Conservation (phyloP, 352 stramenopile genomes). For the Peronospora destructor region DNA sequence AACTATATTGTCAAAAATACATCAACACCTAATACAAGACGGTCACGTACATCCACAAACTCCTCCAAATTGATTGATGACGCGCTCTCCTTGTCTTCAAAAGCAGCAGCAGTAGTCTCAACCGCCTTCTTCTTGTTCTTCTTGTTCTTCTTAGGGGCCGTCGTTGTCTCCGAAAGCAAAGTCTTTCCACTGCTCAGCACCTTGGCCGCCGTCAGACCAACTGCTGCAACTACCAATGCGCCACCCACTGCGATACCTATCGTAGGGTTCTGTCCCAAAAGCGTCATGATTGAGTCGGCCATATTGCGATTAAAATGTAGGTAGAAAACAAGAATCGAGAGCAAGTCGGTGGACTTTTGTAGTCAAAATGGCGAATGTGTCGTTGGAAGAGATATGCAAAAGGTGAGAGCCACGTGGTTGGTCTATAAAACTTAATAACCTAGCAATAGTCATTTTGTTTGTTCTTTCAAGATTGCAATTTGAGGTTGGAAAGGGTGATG, state of each 20-base stretch:
- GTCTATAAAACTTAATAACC: too few relatives aligned
- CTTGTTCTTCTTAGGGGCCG: slow-evolving; percentile 46
- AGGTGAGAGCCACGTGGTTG: slow-evolving; percentile 7
- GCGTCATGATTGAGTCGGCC: slow-evolving; percentile 53
- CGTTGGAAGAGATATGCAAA: slow-evolving; percentile 1
- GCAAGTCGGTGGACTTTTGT: background rate
- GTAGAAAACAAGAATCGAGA: too few relatives aligned
- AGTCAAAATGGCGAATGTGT: slow-evolving; percentile 20
- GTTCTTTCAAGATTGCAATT: too few relatives aligned
- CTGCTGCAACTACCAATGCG: slow-evolving; percentile 54
- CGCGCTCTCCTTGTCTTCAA: slow-evolving; percentile 22
- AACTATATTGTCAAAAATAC: background rate
- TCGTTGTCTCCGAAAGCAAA: slow-evolving; percentile 8
- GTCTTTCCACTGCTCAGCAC: slow-evolving; percentile 41
- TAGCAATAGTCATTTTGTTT: too few relatives aligned
- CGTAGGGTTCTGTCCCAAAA: slow-evolving; percentile 58
- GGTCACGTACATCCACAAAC: slow-evolving; percentile 41
- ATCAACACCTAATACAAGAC: background rate
- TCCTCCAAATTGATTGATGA: slow-evolving; percentile 61
- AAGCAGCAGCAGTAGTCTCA: slow-evolving; percentile 2
- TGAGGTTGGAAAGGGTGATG: too few relatives aligned
- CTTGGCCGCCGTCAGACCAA: slow-evolving; percentile 67
- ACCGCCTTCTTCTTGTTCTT: slow-evolving; percentile 55
- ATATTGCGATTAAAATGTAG: slow-evolving; percentile 17
- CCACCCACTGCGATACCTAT: slow-evolving; percentile 61